phyloP scores from a whole-genome alignment of 352 stramenopile species.

The Pythium vanterpoolii region DNA sequence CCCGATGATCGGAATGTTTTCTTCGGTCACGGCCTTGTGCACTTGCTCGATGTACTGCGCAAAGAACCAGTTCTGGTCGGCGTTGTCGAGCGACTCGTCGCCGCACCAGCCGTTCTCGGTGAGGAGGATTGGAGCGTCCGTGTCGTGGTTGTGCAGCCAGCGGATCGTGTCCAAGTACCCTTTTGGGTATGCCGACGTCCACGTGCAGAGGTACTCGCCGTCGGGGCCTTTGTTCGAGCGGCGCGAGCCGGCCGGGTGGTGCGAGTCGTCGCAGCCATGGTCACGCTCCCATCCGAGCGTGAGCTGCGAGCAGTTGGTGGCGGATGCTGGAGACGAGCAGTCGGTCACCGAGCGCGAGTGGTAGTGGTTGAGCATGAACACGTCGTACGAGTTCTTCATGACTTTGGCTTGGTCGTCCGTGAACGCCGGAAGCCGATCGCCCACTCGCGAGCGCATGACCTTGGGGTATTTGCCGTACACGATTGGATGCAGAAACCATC shows the following conservation, averaged over 20 bases:
- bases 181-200: constrained; percentile 48
- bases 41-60: constrained; percentile 48
- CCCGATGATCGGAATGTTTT: constrained; percentile 74
- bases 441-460: constrained; percentile 83
- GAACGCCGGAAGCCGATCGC: constrained; percentile 84
- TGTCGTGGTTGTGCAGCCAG: constrained; percentile 49
- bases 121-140: constrained; percentile 44
- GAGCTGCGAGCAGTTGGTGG: constrained; percentile 44
- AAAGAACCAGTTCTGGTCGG: constrained; percentile 65
- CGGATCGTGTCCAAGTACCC: constrained; percentile 54
- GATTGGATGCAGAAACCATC: constrained; percentile 93
- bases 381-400: constrained; percentile 88
- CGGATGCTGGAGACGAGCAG: constrained; percentile 33
- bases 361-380: constrained; percentile 97
- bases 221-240: constrained; percentile 39
- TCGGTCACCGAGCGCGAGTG: constrained; percentile 10
- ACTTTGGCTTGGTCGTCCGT: constrained; percentile 64
- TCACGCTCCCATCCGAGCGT: constrained; percentile 46
- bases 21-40: constrained; percentile 48
- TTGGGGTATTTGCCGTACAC: constrained; percentile 89
- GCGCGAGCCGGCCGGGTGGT: constrained; percentile 50
- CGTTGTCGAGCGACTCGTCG: constrained; percentile 54
- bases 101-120: constrained; percentile 71
- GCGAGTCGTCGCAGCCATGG: constrained; percentile 48
- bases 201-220: constrained; percentile 37